These are phyloP conservation scores for Saccharomycopsis sp. DNA, from an alignment of 805 yeast genomes.

Conservation along the genomic window DNA sequence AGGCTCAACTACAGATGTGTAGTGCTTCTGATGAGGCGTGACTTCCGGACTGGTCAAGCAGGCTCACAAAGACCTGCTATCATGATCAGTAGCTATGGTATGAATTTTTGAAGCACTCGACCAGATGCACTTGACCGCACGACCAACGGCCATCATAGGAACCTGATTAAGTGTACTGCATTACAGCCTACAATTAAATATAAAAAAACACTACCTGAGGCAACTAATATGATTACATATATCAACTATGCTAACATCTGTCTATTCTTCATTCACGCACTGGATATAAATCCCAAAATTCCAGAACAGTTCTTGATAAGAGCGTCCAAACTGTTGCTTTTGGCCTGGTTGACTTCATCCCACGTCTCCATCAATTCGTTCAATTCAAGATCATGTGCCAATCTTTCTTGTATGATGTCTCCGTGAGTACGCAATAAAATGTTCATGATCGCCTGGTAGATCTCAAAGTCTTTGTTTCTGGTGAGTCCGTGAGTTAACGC, in stretches of 20 bases:
- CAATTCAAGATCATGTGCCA: constrained; percentile 32
- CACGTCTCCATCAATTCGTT: constrained; percentile 43
- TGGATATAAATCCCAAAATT: constrained; percentile 51
- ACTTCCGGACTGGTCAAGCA: too few species aligned
- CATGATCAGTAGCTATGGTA: too few species aligned
- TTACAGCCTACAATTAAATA: too few species aligned
- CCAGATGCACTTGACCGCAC: too few species aligned
- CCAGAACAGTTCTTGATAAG: constrained; percentile 77
- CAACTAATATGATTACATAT: background rate
- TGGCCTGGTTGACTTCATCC: constrained; percentile 36
- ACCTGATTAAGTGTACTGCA: too few species aligned
- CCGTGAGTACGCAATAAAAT: constrained; percentile 75
- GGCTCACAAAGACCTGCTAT: too few species aligned
- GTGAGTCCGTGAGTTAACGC: constrained; percentile 58
- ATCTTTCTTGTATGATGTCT: constrained; percentile 52
- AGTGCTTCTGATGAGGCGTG: too few species aligned
- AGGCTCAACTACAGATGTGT: too few species aligned
- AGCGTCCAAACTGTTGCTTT: constrained; percentile 50
- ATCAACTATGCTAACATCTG: background rate
- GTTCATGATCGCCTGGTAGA: constrained; percentile 73
- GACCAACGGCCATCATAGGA: too few species aligned
- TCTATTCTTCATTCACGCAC: background rate
- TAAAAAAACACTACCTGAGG: too few species aligned
- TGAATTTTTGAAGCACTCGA: too few species aligned
- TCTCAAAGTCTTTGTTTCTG: constrained; percentile 58